These are phyloP conservation scores for Trypanosoma lewisi DNA, from an alignment of 208 protist genomes.

Conservation along the genomic window DNA sequence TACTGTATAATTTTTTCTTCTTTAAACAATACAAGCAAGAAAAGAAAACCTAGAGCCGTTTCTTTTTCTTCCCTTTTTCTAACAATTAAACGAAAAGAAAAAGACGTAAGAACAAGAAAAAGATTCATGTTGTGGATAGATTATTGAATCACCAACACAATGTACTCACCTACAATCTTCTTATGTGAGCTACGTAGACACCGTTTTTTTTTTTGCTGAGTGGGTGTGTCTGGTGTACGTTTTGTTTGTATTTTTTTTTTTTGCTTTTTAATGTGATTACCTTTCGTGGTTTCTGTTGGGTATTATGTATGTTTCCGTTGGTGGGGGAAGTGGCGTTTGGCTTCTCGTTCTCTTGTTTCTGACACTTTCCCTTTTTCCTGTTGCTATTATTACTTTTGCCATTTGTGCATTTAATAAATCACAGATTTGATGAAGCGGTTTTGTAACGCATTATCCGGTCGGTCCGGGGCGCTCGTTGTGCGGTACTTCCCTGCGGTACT, in stretches of 20 bases:
- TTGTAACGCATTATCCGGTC: slow-evolving; percentile 11
- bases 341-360: no score
- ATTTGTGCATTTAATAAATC: neutral
- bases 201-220: neutral
- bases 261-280: neutral
- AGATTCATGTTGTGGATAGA: neutral
- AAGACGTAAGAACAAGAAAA: neutral
- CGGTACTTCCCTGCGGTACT: neutral
- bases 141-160: neutral
- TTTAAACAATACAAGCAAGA: no score
- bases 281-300: no score
- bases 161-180: neutral
- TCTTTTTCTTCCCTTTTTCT: no score
- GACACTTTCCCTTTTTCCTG: neutral
- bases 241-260: slow-evolving; percentile 4
- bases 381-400: neutral
- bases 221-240: neutral
- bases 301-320: no score
- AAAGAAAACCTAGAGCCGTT: no score
- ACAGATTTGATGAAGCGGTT: slow-evolving; percentile 12
- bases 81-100: neutral
- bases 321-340: no score
- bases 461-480: neutral
- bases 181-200: neutral
- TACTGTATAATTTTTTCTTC: neutral